Evolutionary conservation across 805 yeast genomes (phyloP), one percentile per base, ranked within the genome.

Genomic region (Candida pseudofarinosa): DNA sequence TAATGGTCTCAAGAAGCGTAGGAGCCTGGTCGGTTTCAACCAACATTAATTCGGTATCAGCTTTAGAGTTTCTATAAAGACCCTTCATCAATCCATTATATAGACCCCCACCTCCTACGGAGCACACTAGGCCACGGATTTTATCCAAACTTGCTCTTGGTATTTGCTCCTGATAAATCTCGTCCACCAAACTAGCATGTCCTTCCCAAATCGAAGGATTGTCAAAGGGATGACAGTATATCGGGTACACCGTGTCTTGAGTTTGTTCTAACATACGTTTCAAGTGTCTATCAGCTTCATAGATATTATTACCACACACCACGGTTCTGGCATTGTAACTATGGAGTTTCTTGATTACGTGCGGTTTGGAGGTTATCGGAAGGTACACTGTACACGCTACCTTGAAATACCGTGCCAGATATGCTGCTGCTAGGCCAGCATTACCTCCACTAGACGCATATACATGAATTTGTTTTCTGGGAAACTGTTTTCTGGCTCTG

Each of bases 21-120:
- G 83, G 81, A 12, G 82, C 80, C 16, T 81, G 82, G n/a, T 58
- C 63, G 0, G 88, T 80, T 54, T 83, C 89, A 3, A 81, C 73
- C 13, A 45, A 76, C 65, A 48, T 67, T 45, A 62, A 57, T 46
- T 48, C 66, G 17, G 69, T 60, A 17, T 60, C 44, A 1, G 33
- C 20, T 4, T 42, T 53, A 31, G 68, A 41, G 3, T 59, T 55
- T 33, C 59, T 57, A 36, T 59, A 48, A 40, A 78, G 53, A 0
- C 82, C 83, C 38, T 62, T 52, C 43, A 70, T 66, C 1, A 78
- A 58, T 3, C 83, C 82, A 50, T 74, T 73, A 59, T 75, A 77
- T 19, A 78, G 59, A 0, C 82, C 82, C 13, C 82, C 82, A 5
- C 82, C 83, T 4, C 82, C 82, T 36, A 76, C 71, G 17, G 80